Evolutionary conservation across 345 rosid genomes (phyloP).

Genomic region (Combretum micranthum): DNA sequence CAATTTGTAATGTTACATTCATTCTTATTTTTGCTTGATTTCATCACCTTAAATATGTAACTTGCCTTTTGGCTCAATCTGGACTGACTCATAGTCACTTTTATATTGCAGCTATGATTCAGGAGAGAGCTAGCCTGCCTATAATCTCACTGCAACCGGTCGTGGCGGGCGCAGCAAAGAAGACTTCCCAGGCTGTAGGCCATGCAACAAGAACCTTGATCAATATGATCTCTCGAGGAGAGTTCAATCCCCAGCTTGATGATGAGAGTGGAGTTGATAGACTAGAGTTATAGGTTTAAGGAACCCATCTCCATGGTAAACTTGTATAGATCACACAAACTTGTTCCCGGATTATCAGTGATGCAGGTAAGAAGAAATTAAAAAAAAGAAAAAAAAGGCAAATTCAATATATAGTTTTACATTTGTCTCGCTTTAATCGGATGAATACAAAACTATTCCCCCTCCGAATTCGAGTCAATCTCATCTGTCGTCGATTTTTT

Average conservation of each 20-base stretch:
- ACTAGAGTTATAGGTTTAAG: constrained; percentile 4
- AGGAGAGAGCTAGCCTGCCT: constrained; percentile 86
- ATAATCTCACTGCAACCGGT: constrained; percentile 70
- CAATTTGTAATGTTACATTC: constrained; percentile 40
- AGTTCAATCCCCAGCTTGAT: constrained; percentile 23
- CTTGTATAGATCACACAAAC: constrained; percentile 6
- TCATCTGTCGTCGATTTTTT: too few relatives aligned
- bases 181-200: constrained; percentile 73
- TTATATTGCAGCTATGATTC: constrained; percentile 62
- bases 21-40: not conserved
- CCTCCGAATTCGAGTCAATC: too few relatives aligned
- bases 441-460: too few relatives aligned
- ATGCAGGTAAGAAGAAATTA: too few relatives aligned
- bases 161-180: constrained; percentile 71
- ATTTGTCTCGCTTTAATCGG: too few relatives aligned
- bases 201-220: constrained; percentile 66
- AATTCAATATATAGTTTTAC: too few relatives aligned
- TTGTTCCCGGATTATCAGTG: too few relatives aligned
- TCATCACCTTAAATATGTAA: not conserved
- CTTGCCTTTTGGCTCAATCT: not conserved
- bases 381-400: too few relatives aligned
- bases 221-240: constrained; percentile 55
- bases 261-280: constrained; percentile 27
- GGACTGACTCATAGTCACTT: constrained; percentile 8
- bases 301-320: constrained; percentile 4